phyloP scores from a whole-genome alignment of 208 protist genomes.

The Polymyxa betae region DNA sequence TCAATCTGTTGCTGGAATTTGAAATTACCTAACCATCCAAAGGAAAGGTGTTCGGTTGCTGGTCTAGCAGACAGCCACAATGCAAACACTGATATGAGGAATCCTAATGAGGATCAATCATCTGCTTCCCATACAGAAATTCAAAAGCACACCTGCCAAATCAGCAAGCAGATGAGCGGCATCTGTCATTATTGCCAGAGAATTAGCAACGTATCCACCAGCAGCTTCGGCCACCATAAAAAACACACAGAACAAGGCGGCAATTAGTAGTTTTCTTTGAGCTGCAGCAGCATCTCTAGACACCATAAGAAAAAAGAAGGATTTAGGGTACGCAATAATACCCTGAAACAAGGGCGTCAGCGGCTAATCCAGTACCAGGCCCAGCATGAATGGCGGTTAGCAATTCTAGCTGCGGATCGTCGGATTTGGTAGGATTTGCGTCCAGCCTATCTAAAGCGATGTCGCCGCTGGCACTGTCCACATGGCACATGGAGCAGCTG shows the following conservation, averaged over 20 bases:
- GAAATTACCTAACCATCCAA: not conserved
- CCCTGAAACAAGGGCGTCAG: constrained; percentile 5
- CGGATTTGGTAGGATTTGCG: no score
- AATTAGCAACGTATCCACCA: constrained; percentile 59
- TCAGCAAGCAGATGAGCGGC: constrained; percentile 58
- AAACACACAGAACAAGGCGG: constrained; percentile 50
- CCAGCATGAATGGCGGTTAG: constrained; percentile 3
- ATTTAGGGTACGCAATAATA: not conserved
- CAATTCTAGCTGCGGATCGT: constrained; percentile 40
- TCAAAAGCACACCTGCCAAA: constrained; percentile 5
- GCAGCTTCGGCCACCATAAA: constrained; percentile 58
- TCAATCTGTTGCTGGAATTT: not conserved
- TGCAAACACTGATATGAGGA: constrained; percentile 57
- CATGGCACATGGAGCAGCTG: no score
- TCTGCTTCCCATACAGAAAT: not conserved
- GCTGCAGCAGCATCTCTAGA: not conserved
- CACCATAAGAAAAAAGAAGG: not conserved
- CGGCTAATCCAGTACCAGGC: not conserved
- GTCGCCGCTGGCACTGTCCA: no score
- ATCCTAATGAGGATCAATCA: not conserved
- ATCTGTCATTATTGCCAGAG: constrained; percentile 63
- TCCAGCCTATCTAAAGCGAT: no score
- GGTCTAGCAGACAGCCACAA: constrained; percentile 48
- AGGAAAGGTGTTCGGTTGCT: constrained; percentile 44
- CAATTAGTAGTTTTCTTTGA: not conserved